Conservation (phyloP, 148 eudicot species). For the Dianthus caryophyllus region DNA sequence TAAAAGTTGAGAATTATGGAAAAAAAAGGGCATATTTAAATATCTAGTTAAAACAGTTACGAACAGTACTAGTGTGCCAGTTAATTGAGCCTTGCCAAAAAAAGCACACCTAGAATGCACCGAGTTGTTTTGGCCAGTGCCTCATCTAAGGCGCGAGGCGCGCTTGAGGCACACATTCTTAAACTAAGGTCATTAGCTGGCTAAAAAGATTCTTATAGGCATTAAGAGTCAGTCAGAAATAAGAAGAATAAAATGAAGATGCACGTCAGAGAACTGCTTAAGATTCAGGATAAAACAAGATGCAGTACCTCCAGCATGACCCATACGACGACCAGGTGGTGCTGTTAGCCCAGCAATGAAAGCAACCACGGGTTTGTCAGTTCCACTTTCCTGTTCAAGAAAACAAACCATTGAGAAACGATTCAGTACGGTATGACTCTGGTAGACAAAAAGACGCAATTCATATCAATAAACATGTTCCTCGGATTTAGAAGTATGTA, state of each 20-base stretch:
- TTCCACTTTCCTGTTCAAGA: constrained; percentile 83
- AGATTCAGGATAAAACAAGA: neutral
- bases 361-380: constrained; percentile 91
- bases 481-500: neutral
- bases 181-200: too few species aligned
- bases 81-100: too few species aligned
- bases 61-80: too few species aligned
- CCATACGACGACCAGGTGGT: constrained; percentile 98
- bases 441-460: neutral
- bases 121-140: too few species aligned
- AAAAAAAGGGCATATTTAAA: too few species aligned
- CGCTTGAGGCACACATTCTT: too few species aligned
- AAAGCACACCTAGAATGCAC: too few species aligned
- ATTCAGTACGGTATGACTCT: neutral
- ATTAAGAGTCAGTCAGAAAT: too few species aligned
- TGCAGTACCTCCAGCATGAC: constrained; percentile 94
- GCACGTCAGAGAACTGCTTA: neutral
- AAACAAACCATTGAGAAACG: constrained; percentile 6
- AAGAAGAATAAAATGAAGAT: neutral
- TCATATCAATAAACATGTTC: neutral
- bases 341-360: constrained; percentile 99
- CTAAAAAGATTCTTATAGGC: too few species aligned
- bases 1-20: too few species aligned
- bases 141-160: too few species aligned
- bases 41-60: too few species aligned